Percentiles rank a stretch among this genome's conserved stretches.
Evolutionary conservation across 2,329 filamentous ascomycete species (phyloP).

Genomic region (Pezicula neosporulosa): DNA sequence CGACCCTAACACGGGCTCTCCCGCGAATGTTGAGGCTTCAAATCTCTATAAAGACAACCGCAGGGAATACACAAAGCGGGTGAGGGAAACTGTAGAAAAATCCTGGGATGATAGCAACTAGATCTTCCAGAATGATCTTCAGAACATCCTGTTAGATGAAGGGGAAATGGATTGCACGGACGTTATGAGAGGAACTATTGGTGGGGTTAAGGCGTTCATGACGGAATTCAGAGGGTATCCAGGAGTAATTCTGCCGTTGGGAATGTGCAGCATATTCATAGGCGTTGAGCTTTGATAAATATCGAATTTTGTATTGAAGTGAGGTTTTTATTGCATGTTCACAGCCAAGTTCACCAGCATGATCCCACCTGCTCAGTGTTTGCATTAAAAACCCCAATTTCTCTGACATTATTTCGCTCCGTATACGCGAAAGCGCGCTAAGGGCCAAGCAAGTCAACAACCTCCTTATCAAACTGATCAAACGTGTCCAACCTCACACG

Average conservation of each 20-base stretch:
- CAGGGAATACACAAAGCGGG: slow-evolving; percentile 92
- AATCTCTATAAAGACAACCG: slow-evolving; percentile 98
- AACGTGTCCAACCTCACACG: slow-evolving; percentile 10
- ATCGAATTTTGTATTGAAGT: not conserved
- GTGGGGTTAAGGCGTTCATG: slow-evolving; percentile 20
- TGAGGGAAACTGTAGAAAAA: slow-evolving; percentile 96
- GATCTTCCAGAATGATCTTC: slow-evolving; percentile 3
- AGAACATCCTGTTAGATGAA: not conserved
- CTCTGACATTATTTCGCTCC: not conserved
- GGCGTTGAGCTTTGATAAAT: slow-evolving; percentile 6
- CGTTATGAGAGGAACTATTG: slow-evolving; percentile 13
- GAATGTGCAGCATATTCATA: slow-evolving; percentile 18
- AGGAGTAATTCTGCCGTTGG: slow-evolving; percentile 8
- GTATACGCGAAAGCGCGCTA: slow-evolving; percentile 1
- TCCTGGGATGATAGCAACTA: slow-evolving; percentile 83
- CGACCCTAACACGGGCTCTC: slow-evolving; percentile 97
- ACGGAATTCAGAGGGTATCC: slow-evolving; percentile 1
- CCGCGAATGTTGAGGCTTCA: slow-evolving; percentile 95
- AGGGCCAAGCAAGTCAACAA: slow-evolving; percentile 21
- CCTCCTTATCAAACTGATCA: slow-evolving; percentile 20
- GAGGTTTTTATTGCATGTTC: not conserved
- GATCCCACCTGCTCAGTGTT: slow-evolving; percentile 1
- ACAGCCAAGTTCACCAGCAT: slow-evolving; percentile 9
- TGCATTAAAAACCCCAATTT: not conserved
- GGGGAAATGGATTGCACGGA: slow-evolving; percentile 1